Conservation (phyloP, 352 stramenopile species). For the Globisporangium solare region DNA sequence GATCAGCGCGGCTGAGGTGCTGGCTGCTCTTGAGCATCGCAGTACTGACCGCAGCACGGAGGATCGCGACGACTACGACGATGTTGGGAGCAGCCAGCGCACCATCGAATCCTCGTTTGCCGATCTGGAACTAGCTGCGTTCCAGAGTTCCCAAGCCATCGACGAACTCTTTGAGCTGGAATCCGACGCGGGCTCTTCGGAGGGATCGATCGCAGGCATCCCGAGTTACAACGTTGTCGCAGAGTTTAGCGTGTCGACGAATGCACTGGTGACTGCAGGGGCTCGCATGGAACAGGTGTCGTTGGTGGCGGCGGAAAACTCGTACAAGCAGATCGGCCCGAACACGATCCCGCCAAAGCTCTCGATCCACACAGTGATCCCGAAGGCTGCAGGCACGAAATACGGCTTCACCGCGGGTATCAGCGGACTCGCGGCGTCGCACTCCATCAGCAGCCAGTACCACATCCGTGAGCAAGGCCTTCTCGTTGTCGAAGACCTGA, state of each 20-base stretch:
- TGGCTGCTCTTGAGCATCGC: constrained; percentile 60
- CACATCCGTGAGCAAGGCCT: constrained; percentile 80
- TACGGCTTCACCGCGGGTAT: constrained; percentile 56
- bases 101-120: constrained; percentile 47
- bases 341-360: constrained; percentile 59
- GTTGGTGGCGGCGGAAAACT: constrained; percentile 61
- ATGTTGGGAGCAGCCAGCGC: constrained; percentile 25
- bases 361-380: constrained; percentile 74
- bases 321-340: constrained; percentile 64
- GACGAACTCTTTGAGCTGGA: constrained; percentile 82
- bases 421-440: constrained; percentile 38
- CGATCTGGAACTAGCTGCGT: constrained; percentile 26
- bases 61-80: constrained; percentile 26
- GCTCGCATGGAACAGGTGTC: constrained; percentile 58
- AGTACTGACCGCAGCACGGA: constrained; percentile 52
- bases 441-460: constrained; percentile 82
- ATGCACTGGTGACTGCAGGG: constrained; percentile 54
- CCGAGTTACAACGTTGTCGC: constrained; percentile 54
- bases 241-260: constrained; percentile 73
- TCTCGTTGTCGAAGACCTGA: constrained; percentile 79
- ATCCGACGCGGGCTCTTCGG: constrained; percentile 46
- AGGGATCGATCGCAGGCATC: constrained; percentile 24
- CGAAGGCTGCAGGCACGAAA: constrained; percentile 59
- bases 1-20: constrained; percentile 65
- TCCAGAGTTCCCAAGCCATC: constrained; percentile 44